Evolutionary conservation across 139 green algal species (phyloP).

Genomic region (Eudorina sp.): DNA sequence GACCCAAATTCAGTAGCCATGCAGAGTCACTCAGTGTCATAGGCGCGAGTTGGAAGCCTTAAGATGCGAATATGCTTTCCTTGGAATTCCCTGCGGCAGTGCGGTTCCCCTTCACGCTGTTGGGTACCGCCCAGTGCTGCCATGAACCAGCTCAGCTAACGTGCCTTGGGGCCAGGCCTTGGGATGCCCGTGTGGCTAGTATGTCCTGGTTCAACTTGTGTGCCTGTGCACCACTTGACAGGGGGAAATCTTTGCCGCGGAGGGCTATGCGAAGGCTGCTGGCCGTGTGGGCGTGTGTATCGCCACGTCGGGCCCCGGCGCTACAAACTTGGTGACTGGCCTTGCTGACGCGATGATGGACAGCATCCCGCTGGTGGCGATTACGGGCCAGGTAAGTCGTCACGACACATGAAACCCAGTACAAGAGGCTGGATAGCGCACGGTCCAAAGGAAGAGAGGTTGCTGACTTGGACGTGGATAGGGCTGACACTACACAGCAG

Average conservation of each 20-base stretch:
- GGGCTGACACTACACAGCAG: too few species aligned
- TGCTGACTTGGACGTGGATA: neutral
- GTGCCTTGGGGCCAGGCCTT: too few species aligned
- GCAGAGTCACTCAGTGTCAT: too few species aligned
- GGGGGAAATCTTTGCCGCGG: constrained; percentile 99
- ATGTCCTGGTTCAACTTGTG: too few species aligned
- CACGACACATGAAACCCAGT: neutral
- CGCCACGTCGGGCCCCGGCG: constrained; percentile 96
- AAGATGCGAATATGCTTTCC: too few species aligned
- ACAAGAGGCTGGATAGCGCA: neutral
- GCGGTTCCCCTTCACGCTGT: too few species aligned
- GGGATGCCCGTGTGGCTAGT: too few species aligned
- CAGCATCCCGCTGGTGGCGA: constrained; percentile 97
- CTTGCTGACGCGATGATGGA: constrained; percentile 99
- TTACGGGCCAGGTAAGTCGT: constrained; percentile 94
- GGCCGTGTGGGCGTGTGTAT: constrained; percentile 98
- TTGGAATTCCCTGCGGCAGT: too few species aligned
- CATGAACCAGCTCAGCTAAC: too few species aligned
- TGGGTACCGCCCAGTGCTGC: too few species aligned
- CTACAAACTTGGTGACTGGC: constrained; percentile 99
- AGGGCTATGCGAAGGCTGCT: constrained; percentile 97
- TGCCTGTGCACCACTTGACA: constrained; percentile 62
- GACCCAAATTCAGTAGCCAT: too few species aligned
- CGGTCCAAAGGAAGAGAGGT: neutral
- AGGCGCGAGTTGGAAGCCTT: too few species aligned